Conservation (phyloP, 257 asterid genomes). For the Solanum tarijense region DNA sequence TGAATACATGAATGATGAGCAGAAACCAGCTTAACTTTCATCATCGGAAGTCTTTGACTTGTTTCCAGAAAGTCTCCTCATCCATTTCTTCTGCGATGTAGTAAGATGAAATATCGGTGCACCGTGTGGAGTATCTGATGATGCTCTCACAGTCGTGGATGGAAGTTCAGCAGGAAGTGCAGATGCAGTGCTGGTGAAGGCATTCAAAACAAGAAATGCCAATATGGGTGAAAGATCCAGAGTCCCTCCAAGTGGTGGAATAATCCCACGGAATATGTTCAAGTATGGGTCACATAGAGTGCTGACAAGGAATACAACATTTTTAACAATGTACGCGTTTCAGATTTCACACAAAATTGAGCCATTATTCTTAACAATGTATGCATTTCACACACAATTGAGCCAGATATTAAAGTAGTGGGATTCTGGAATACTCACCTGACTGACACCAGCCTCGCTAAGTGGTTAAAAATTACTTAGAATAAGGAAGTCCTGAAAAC, state of each 20-base stretch:
- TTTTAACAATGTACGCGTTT: neutral
- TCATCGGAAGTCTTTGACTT: conserved; percentile 15
- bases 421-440: neutral
- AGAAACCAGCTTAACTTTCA: conserved; percentile 12
- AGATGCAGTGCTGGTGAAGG: conserved; percentile 69
- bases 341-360: neutral
- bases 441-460: neutral
- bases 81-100: conserved; percentile 57
- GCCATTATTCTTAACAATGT: conserved; percentile 2
- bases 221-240: conserved; percentile 79
- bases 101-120: conserved; percentile 20
- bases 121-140: conserved; percentile 13
- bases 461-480: neutral
- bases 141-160: conserved; percentile 15
- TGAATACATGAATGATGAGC: neutral
- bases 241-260: conserved; percentile 95
- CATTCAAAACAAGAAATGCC: conserved; percentile 74
- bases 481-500: neutral
- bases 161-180: conserved; percentile 98
- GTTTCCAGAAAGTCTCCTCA: conserved; percentile 43
- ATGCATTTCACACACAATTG: too few species aligned
- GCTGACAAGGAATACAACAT: conserved; percentile 36
- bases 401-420: neutral
- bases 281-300: conserved; percentile 90
- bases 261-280: conserved; percentile 90